Evolutionary conservation across 257 asterid genomes (phyloP), one percentile per base, ranked within the genome.

Genomic region (Solanum chmielewskii): DNA sequence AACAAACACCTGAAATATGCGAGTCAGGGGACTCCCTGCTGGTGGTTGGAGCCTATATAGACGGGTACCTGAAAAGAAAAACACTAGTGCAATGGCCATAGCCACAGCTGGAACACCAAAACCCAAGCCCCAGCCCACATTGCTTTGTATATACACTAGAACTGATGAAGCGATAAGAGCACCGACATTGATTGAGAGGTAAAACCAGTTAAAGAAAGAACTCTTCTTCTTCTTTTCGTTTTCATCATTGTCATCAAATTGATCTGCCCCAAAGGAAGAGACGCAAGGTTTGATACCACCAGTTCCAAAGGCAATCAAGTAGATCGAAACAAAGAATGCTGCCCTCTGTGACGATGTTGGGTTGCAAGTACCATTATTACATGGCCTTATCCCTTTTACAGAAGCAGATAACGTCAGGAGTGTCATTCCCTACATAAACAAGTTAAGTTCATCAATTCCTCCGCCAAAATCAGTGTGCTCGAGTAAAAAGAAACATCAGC

Each of bases 201-300:
- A 96, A 76, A 95, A 96, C 93, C 93, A 96, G 87, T 96, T 96
- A 92, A 96, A 96, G 89, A 95, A 96, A 1, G 98, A 96, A 88
- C 98, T 94, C 92, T 94, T 96, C 85, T 71, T 91, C 73, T 92
- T 89, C 92, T 92, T 92, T 91, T 96, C 98, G 0, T 37, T 85
- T 56, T 91, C 95, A 66, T 94, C 97, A 29, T 86, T 93, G 3
- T 94, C 98, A 81, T 96, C 99, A 75, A 96, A 96, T 62, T 96
- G 99, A 87, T 96, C 98, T 0, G 99, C 98, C 6, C 98, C 99
- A 23, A 95, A 96, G 31, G 99, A 91, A 77, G 98, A 95, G 75
- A 96, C 98, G 11, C 99, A 96, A 1, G 99, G 99, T 74, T 95
- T 96, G 93, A 96, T 96, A 11, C 99, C 99, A 9, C 99, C 99